phyloP scores from a whole-genome alignment of 768 basidiomycete genomes.

The Daedaleopsis sinensis region DNA sequence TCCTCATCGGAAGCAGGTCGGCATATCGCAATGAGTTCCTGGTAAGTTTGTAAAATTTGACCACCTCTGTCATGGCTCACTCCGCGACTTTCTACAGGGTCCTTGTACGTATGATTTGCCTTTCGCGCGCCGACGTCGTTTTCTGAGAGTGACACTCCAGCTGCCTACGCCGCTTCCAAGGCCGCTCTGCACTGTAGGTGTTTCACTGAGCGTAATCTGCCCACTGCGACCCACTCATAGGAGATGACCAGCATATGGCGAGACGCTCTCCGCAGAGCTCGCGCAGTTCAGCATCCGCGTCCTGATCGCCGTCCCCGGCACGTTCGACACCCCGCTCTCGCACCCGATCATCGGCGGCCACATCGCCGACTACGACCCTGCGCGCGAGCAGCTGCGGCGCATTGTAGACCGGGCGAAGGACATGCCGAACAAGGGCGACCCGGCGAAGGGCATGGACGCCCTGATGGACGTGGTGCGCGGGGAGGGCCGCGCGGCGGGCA shows the following conservation, averaged over 20 bases:
- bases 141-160: constrained; percentile 5
- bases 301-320: constrained; percentile 30
- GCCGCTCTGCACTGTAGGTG: constrained; percentile 32
- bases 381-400: constrained; percentile 10
- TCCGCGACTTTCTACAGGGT: background rate
- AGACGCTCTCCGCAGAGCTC: constrained; percentile 31
- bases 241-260: constrained; percentile 24
- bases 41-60: constrained; percentile 23
- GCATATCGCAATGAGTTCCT: constrained; percentile 36
- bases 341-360: constrained; percentile 3
- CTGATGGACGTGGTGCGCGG: constrained; percentile 32
- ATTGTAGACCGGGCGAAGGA: constrained; percentile 3
- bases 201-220: too few relatives aligned
- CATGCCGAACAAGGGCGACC: constrained; percentile 27
- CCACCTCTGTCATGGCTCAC: background rate
- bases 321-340: constrained; percentile 25
- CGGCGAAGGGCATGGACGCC: constrained; percentile 27
- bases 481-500: constrained; percentile 29
- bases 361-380: constrained; percentile 24
- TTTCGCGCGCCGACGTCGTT: too few relatives aligned
- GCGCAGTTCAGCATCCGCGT: constrained; percentile 31
- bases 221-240: background rate
- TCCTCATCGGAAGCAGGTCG: constrained; percentile 37
- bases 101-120: constrained; percentile 3
- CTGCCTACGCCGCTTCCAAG: constrained; percentile 29